Conservation (phyloP, 768 basidiomycete genomes). For the Cystobasidium ongulense region DNA sequence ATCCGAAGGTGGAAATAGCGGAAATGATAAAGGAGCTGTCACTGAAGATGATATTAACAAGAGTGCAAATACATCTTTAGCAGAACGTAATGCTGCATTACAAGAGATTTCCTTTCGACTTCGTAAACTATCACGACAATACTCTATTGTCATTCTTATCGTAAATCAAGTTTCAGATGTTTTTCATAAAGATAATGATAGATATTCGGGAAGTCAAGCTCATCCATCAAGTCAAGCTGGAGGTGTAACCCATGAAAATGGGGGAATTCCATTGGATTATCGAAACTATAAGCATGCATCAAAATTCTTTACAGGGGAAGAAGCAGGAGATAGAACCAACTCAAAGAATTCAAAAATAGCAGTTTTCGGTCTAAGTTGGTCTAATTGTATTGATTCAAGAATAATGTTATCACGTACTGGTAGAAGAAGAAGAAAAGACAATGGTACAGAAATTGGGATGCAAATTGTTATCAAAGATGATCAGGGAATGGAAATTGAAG, state of each 20-base stretch:
- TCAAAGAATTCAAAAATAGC: conserved; percentile 59
- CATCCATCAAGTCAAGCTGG: neutral
- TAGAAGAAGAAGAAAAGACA: conserved; percentile 47
- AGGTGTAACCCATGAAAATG: neutral
- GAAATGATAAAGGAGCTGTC: neutral
- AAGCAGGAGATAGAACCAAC: neutral
- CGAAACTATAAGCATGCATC: conserved; percentile 16
- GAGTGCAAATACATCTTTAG: conserved; percentile 45
- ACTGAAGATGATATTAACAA: neutral
- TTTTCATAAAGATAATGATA: conserved; percentile 48
- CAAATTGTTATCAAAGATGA: neutral
- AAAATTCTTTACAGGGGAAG: conserved; percentile 18
- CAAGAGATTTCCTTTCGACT: conserved; percentile 60
- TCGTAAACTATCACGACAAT: conserved; percentile 59
- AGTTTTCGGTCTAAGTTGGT: conserved; percentile 80
- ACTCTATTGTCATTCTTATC: conserved; percentile 66
- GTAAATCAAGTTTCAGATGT: conserved; percentile 82
- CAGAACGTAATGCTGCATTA: conserved; percentile 65
- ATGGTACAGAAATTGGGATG: neutral
- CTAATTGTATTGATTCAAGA: conserved; percentile 79
- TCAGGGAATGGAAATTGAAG: conserved; percentile 13
- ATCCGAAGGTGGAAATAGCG: conserved; percentile 47
- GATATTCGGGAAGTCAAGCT: neutral
- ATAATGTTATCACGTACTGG: conserved; percentile 73
- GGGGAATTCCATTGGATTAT: conserved; percentile 20